Evolutionary conservation across 495 filamentous ascomycete genomes (phyloP), one percentile per base, ranked within the genome.

Genomic region (Opeltia flavorubescens): DNA sequence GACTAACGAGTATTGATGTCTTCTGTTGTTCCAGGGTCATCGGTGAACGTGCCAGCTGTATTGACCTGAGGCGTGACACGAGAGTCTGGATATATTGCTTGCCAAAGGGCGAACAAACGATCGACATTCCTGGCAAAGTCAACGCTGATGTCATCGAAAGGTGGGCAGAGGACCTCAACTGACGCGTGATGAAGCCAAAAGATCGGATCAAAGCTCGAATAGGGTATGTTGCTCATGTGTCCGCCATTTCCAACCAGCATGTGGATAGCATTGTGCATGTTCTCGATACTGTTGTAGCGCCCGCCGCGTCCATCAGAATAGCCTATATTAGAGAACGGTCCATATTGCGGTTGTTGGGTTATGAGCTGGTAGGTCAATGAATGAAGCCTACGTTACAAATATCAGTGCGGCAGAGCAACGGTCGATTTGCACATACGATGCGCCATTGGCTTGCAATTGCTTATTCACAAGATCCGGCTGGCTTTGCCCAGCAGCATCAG

Each of bases 161-260:
- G 13, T 30, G 25, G 7, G 36, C 23, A 34, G 38, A 36, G 48
- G 36, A 33, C 1, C 24, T 2, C 8, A 7, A 47, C 65, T 52
- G 53, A 67, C 62, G 53, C 46, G 50, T 72, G 69, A 48, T 87
- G 83, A 3, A 87, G 62, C 60, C 75, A 83, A 62, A 88, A 89
- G 31, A 83, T 65, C 0, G 84, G 83, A 54, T 87, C 84, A 51
- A 83, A 87, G 13, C 75, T 74, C 4, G 84, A 77, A 50, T 76
- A 83, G 0, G 29, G 29, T 9, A 50, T 42, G 15, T 36, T 70
- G 2, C 67, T 65, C 78, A 86, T 82, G 54, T 85, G 80, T 0
- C 82, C 80, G n/a, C 66, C 71, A 26, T 63, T 62, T 8, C 80
- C 71, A 11, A 70, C 70, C 5, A 64, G 46, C 18, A 51, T 59